phyloP scores from a whole-genome alignment of 352 stramenopile genomes.

The Salisapilia sapeloensis region DNA sequence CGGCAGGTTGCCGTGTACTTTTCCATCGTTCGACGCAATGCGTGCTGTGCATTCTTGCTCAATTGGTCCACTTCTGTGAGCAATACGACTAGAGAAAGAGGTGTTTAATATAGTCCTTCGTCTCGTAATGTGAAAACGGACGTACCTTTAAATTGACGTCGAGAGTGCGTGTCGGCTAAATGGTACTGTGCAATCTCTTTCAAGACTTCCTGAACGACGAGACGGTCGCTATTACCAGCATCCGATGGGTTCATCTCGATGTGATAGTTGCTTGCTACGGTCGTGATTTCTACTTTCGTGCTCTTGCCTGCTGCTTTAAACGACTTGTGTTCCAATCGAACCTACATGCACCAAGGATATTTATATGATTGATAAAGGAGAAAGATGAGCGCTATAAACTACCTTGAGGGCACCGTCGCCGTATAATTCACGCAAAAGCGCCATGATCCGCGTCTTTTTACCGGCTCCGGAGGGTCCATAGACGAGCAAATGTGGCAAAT shows the following conservation, averaged over 20 bases:
- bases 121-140: not conserved
- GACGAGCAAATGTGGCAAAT: constrained; percentile 94
- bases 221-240: constrained; percentile 91
- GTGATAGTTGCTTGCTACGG: constrained; percentile 96
- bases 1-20: constrained; percentile 89
- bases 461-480: constrained; percentile 95
- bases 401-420: constrained; percentile 87
- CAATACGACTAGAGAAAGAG: constrained; percentile 77
- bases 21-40: constrained; percentile 95
- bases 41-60: constrained; percentile 94
- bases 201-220: constrained; percentile 97
- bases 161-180: constrained; percentile 54
- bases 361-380: no score
- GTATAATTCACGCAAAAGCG: constrained; percentile 91
- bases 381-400: not conserved
- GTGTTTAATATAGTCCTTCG: constrained; percentile 16
- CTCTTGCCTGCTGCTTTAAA: constrained; percentile 86
- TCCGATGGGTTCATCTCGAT: constrained; percentile 98
- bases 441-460: constrained; percentile 98
- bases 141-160: constrained; percentile 48
- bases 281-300: constrained; percentile 94
- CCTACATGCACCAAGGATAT: constrained; percentile 5
- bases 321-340: constrained; percentile 74
- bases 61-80: constrained; percentile 97
- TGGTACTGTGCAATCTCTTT: constrained; percentile 97